Evolutionary conservation across 768 basidiomycete species (phyloP), one percentile per base, ranked within the genome.

Genomic region (Steccherinum ochraceum): DNA sequence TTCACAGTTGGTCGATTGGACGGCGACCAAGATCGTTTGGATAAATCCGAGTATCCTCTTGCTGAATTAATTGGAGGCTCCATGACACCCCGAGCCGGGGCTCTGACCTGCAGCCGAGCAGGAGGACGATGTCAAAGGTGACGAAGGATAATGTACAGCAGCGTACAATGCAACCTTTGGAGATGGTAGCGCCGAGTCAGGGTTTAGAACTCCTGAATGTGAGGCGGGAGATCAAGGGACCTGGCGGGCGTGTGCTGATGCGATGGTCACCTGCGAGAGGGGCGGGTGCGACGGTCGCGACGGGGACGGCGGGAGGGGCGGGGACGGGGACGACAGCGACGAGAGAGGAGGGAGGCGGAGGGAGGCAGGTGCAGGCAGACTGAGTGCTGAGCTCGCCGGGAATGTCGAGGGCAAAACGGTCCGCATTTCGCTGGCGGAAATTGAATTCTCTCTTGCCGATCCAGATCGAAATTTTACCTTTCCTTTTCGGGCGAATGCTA

Each of bases 1-100:
- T 69, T 68, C 27, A 72, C 58, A 21, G 73, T 64, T 11, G 71
- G 67, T 42, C 67, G 67, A 50, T 64, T 62, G 19, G 61, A 49
- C 45, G 64, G 60, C 12, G 69, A 64, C 66, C 69, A 69, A 45
- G 64, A 50, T 26, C 61, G 58, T 41, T 59, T 52, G 30, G 49
- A 55, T 48, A 52, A 39, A 44, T 62, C 60, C 51, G 71, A 67
- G 49, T 60, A 60, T 24, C 47, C 63, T 56, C 56, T 58, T 20
- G 54, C 49, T 46, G 72, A 64, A 40, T 64, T 62, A 24, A 69
- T 62, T 5, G 67, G 58, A 50, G 65, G 62, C 56, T 67, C 67
- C 69, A 70, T 70, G 52, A 51, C 53, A 54, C 53, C 16, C 19
- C n/a, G 5, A 7, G 41, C 41, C 19, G 41, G 30, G 7, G 16